These are phyloP conservation scores for Kwoniella pini DNA, from an alignment of 768 basidiomycete species.

Conservation along the genomic window DNA sequence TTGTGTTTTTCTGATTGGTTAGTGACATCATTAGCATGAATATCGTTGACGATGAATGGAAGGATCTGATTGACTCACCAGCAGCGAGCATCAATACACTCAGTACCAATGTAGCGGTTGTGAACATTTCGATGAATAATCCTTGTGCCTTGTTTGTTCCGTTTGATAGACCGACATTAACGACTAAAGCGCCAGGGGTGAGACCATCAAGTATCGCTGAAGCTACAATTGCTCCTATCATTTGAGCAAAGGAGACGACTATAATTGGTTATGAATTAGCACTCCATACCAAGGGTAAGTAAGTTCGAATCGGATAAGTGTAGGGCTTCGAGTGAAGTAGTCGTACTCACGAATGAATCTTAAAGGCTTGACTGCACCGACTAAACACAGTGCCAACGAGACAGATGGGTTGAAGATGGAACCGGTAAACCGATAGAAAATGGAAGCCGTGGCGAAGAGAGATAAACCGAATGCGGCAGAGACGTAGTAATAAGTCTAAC, in stretches of 20 bases:
- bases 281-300: too few relatives aligned
- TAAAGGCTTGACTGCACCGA: slow-evolving; percentile 47
- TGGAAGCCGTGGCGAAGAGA: slow-evolving; percentile 44
- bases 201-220: slow-evolving; percentile 48
- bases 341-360: slow-evolving; percentile 41
- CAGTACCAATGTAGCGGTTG: slow-evolving; percentile 43
- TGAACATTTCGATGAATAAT: slow-evolving; percentile 54
- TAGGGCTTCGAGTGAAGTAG: background rate
- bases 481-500: slow-evolving; percentile 43
- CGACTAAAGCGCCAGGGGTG: slow-evolving; percentile 40
- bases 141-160: slow-evolving; percentile 45
- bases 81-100: slow-evolving; percentile 52
- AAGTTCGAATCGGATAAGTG: too few relatives aligned
- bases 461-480: slow-evolving; percentile 45
- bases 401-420: slow-evolving; percentile 50
- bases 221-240: slow-evolving; percentile 45
- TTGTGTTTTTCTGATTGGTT: slow-evolving; percentile 32
- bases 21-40: too few relatives aligned
- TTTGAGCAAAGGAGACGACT: slow-evolving; percentile 40
- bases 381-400: slow-evolving; percentile 43
- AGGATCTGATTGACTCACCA: slow-evolving; percentile 23
- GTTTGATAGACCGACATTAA: slow-evolving; percentile 31
- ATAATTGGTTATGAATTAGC: too few relatives aligned
- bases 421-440: slow-evolving; percentile 53
- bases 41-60: too few relatives aligned